phyloP scores from a whole-genome alignment of 495 filamentous ascomycete species.

The Opeltia flavorubescens region DNA sequence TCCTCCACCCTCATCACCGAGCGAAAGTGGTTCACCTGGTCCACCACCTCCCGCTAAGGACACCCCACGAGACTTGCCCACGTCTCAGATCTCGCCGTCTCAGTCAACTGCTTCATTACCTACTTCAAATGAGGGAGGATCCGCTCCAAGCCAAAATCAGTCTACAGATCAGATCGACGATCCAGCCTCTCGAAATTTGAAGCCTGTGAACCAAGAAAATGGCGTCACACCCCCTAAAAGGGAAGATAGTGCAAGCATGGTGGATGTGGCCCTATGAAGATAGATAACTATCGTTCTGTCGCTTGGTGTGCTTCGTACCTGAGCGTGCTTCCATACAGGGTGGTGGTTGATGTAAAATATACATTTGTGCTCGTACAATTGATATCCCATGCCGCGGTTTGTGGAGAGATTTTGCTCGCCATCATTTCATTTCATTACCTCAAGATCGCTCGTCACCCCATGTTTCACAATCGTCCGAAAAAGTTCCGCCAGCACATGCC shows the following conservation, averaged over 20 bases:
- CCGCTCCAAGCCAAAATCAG: neutral
- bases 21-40: conserved; percentile 3
- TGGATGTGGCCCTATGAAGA: neutral
- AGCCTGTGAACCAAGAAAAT: neutral
- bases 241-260: neutral
- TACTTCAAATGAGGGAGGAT: neutral
- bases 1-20: neutral
- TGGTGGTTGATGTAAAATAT: neutral
- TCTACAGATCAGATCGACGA: neutral
- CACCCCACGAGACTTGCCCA: neutral
- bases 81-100: neutral
- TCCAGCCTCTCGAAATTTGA: neutral
- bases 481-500: too few species aligned
- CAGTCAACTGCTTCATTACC: neutral
- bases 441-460: too few species aligned
- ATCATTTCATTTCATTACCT: too few species aligned
- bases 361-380: neutral
- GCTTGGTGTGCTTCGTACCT: neutral
- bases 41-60: conserved; percentile 24
- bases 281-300: neutral
- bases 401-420: too few species aligned
- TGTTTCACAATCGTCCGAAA: too few species aligned
- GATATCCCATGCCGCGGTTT: neutral
- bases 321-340: neutral
- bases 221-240: neutral